These are phyloP conservation scores for Elsinoe ampelina DNA, from an alignment of 2,329 filamentous ascomycete genomes.

Conservation along the genomic window DNA sequence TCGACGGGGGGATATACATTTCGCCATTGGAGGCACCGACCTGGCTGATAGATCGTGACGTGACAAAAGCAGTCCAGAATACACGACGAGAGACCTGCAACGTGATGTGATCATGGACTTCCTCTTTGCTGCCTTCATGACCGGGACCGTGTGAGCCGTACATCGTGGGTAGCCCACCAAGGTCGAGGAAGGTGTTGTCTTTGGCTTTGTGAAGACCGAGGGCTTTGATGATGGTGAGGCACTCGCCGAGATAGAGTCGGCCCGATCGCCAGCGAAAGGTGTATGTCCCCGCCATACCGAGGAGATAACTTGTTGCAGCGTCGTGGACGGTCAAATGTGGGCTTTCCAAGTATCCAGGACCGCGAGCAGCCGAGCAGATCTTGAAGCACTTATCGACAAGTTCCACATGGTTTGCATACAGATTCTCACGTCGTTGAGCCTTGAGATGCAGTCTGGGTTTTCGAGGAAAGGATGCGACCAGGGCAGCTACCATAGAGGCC, in stretches of 20 bases:
- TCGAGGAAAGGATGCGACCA: conserved; percentile 69
- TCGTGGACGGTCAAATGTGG: conserved; percentile 49
- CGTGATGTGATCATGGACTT: conserved; percentile 37
- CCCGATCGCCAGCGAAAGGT: conserved; percentile 59
- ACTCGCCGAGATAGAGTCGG: conserved; percentile 63
- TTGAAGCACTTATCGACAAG: conserved; percentile 63
- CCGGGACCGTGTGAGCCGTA: conserved; percentile 30
- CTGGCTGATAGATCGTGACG: conserved; percentile 65
- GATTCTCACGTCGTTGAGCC: conserved; percentile 51
- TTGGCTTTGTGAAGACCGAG: conserved; percentile 54
- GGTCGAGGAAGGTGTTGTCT: conserved; percentile 32
- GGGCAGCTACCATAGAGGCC: conserved; percentile 61
- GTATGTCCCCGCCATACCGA: conserved; percentile 58
- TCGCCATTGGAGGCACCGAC: conserved; percentile 63
- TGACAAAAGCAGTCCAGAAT: conserved; percentile 76
- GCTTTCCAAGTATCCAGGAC: conserved; percentile 46
- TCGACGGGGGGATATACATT: conserved; percentile 66
- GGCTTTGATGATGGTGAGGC: conserved; percentile 58
- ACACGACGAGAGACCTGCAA: conserved; percentile 50
- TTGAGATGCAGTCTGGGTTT: conserved; percentile 63
- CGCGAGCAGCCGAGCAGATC: conserved; percentile 59
- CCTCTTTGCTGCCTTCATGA: conserved; percentile 29
- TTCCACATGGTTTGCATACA: conserved; percentile 59
- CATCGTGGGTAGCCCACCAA: conserved; percentile 29
- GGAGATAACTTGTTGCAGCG: conserved; percentile 66